Evolutionary conservation across 2,329 filamentous ascomycete species (phyloP).

Genomic region (Pseudogymnoascus sp.): DNA sequence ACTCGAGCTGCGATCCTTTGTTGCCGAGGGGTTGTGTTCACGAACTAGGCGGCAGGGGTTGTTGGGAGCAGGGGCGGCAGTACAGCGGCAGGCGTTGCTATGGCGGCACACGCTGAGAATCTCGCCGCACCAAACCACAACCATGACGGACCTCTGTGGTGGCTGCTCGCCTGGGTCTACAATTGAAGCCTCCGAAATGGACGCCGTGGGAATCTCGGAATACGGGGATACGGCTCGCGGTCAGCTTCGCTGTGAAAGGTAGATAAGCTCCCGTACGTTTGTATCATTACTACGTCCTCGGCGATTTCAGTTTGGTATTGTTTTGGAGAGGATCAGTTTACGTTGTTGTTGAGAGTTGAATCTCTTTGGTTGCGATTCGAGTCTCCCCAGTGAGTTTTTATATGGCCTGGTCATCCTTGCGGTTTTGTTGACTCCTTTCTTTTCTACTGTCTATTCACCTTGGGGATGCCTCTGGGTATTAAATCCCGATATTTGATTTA

Average conservation of each 20-base stretch:
- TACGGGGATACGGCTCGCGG: not conserved
- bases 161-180: constrained; percentile 24
- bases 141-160: constrained; percentile 17
- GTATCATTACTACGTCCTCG: not conserved
- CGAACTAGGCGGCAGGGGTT: not conserved
- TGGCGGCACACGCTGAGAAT: not conserved
- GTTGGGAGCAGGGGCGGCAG: not conserved
- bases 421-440: not conserved
- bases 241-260: not conserved
- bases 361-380: not conserved
- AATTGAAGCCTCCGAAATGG: constrained; percentile 26
- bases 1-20: not conserved
- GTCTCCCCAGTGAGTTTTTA: not conserved
- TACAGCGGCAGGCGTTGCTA: not conserved
- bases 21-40: not conserved
- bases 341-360: too few relatives aligned
- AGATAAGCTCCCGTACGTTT: not conserved
- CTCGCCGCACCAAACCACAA: not conserved
- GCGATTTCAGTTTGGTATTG: not conserved
- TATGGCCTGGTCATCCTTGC: not conserved
- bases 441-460: not conserved
- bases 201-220: constrained; percentile 12
- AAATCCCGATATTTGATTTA: not conserved
- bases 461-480: not conserved
- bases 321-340: not conserved